Evolutionary conservation across 1,284 basidiomycete species (phyloP).

Genomic region (Malassezia nana): DNA sequence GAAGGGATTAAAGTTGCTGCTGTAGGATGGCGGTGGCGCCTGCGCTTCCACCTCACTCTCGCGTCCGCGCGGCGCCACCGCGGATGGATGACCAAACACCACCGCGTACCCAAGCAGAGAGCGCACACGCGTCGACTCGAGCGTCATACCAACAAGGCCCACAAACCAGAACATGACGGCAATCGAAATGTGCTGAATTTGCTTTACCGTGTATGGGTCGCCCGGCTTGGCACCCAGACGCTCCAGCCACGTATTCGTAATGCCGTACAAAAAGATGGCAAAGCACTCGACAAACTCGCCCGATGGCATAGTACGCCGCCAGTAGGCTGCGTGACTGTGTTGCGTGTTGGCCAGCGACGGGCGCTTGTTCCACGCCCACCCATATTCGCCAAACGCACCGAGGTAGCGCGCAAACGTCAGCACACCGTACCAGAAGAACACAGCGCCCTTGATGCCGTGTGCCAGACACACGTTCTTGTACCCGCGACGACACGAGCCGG

Average conservation of each 20-base stretch:
- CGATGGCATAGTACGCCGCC: constrained; percentile 28
- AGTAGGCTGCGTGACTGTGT: constrained; percentile 19
- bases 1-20: constrained; percentile 81
- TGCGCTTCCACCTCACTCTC: constrained; percentile 24
- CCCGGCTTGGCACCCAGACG: constrained; percentile 68
- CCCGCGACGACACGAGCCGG: constrained; percentile 62
- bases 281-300: constrained; percentile 80
- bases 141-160: constrained; percentile 75
- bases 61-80: constrained; percentile 9
- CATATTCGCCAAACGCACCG: constrained; percentile 73
- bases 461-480: constrained; percentile 69
- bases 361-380: constrained; percentile 84
- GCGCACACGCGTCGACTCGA: constrained; percentile 60
- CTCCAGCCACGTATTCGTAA: constrained; percentile 94
- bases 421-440: constrained; percentile 60
- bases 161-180: constrained; percentile 94
- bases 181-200: constrained; percentile 89
- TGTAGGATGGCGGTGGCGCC: constrained; percentile 52
- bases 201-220: constrained; percentile 78
- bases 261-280: constrained; percentile 80
- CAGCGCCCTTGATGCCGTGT: constrained; percentile 72
- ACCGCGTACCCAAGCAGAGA: constrained; percentile 30
- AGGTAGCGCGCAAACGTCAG: constrained; percentile 81
- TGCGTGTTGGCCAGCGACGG: constrained; percentile 15
- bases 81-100: constrained; percentile 20